A percentile compares a stretch with the other conserved stretches of the same genome.
These are phyloP conservation scores for Zygoascus ofunaensis DNA, from an alignment of 805 yeast genomes.

Conservation along the genomic window DNA sequence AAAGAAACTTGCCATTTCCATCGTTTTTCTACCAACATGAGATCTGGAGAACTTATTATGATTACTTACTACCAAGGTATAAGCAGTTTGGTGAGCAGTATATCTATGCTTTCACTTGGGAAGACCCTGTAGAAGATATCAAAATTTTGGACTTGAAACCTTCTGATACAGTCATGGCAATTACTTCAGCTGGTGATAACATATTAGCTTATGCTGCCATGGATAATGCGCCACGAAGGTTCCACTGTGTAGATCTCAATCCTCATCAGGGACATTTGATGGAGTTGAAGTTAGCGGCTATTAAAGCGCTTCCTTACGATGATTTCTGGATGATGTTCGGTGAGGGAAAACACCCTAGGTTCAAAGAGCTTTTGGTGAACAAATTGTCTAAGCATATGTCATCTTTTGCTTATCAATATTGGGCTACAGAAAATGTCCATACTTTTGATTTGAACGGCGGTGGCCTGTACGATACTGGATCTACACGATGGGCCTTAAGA, in stretches of 20 bases:
- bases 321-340: constrained; percentile 74
- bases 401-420: constrained; percentile 72
- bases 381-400: constrained; percentile 63
- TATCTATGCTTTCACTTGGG: constrained; percentile 87
- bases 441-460: constrained; percentile 46
- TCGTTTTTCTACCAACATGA: constrained; percentile 71
- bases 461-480: constrained; percentile 69
- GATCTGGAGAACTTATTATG: constrained; percentile 72
- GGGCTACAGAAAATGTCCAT: constrained; percentile 55
- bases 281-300: constrained; percentile 68
- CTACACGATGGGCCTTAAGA: constrained; percentile 78
- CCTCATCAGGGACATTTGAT: constrained; percentile 75
- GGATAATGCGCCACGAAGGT: constrained; percentile 62
- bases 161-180: constrained; percentile 68
- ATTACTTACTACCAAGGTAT: constrained; percentile 58
- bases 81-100: constrained; percentile 69
- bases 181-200: constrained; percentile 83
- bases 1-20: constrained; percentile 66
- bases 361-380: constrained; percentile 41
- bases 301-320: constrained; percentile 44
- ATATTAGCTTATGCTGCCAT: constrained; percentile 63
- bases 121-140: constrained; percentile 76
- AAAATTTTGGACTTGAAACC: constrained; percentile 50
- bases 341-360: constrained; percentile 52
- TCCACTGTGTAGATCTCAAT: constrained; percentile 79